Conservation (phyloP, 495 filamentous ascomycete species). For the Xylaria nigripes region DNA sequence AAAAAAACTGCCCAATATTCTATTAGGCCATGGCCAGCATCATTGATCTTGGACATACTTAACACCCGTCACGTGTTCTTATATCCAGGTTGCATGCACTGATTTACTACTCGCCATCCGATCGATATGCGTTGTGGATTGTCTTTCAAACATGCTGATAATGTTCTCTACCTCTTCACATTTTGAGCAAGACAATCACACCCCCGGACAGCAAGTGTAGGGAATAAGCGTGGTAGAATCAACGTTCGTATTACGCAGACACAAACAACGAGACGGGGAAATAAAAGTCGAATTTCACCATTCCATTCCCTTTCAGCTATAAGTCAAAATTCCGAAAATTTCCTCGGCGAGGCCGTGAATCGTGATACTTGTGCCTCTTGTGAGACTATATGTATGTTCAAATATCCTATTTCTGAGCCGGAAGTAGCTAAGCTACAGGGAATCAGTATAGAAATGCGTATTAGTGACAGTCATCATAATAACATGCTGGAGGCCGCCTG, state of each 20-base stretch:
- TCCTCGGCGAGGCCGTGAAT: not conserved
- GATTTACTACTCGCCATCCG: not conserved
- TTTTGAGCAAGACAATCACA: not conserved
- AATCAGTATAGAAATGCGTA: not conserved
- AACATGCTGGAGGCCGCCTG: not conserved
- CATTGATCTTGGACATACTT: not conserved
- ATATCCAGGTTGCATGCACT: not conserved
- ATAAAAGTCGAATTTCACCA: not conserved
- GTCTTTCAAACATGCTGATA: not conserved
- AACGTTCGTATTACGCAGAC: not conserved
- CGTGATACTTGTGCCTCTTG: not conserved
- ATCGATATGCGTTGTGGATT: not conserved
- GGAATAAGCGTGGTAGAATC: not conserved
- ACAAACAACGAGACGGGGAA: not conserved
- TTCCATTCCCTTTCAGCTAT: not conserved
- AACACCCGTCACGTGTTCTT: not conserved
- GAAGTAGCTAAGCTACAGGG: not conserved
- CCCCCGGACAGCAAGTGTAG: not conserved
- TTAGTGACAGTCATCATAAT: no score
- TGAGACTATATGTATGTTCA: not conserved
- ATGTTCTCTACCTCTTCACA: not conserved
- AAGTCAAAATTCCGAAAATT: not conserved
- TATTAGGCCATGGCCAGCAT: no score
- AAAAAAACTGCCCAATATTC: not conserved
- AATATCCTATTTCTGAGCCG: no score